Conservation (phyloP, 192 early-diverging fungal species). For the Radiomyces spectabilis region DNA sequence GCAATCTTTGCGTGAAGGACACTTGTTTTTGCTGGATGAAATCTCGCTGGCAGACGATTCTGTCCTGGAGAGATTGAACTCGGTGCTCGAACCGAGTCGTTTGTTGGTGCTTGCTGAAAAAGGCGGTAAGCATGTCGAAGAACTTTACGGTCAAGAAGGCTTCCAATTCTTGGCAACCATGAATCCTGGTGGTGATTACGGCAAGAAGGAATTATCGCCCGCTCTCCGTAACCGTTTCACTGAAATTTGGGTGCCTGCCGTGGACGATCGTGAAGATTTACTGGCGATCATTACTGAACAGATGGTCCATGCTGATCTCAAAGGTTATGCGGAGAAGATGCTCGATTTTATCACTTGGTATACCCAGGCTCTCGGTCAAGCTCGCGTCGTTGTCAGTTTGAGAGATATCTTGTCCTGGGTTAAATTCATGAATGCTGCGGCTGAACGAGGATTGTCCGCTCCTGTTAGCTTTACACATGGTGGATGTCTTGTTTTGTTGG, state of each 20-base stretch:
- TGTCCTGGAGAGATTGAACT: constrained; percentile 93
- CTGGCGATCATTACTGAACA: constrained; percentile 53
- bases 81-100: constrained; percentile 83
- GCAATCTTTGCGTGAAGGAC: constrained; percentile 78
- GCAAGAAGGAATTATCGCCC: constrained; percentile 96
- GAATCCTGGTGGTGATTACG: constrained; percentile 99
- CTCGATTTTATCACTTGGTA: constrained; percentile 83
- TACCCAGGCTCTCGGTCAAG: constrained; percentile 48
- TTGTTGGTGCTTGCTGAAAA: constrained; percentile 88
- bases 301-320: constrained; percentile 26
- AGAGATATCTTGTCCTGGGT: constrained; percentile 94
- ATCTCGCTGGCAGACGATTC: constrained; percentile 98
- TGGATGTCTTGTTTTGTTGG: constrained; percentile 84
- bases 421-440: constrained; percentile 63
- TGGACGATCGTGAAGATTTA: constrained; percentile 72
- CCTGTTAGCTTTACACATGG: constrained; percentile 72
- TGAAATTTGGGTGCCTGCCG: constrained; percentile 94
- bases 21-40: constrained; percentile 94
- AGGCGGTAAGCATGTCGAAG: constrained; percentile 64
- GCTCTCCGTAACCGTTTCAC: constrained; percentile 97
- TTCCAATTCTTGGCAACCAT: constrained; percentile 97
- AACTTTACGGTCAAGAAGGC: constrained; percentile 52
- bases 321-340: constrained; percentile 48
- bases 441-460: constrained; percentile 37
- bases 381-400: constrained; percentile 59